Conservation (phyloP, 495 filamentous ascomycete species). For the Immersiella caudata region DNA sequence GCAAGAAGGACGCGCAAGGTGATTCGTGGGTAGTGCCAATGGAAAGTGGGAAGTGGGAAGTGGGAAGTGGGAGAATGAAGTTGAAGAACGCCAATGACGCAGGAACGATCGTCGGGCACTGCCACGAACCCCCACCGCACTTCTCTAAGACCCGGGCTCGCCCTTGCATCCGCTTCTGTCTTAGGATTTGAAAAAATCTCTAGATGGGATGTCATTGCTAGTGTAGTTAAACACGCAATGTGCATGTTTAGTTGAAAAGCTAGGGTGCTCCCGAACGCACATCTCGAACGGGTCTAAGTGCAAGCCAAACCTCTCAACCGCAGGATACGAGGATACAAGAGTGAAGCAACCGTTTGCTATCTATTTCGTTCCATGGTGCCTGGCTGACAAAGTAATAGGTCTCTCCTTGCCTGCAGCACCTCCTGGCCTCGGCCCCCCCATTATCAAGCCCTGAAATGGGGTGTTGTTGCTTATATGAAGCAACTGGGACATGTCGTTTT, state of each 20-base stretch:
- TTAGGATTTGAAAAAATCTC: neutral
- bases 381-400: neutral
- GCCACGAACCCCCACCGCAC: conserved; percentile 4
- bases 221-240: neutral
- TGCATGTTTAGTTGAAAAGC: neutral
- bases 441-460: neutral
- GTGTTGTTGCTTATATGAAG: conserved; percentile 1
- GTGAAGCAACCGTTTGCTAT: neutral
- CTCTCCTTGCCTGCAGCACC: neutral
- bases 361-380: neutral
- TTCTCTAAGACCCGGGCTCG: neutral
- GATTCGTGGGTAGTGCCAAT: neutral
- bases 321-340: neutral
- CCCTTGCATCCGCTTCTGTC: neutral
- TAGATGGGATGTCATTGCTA: neutral
- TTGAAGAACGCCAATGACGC: conserved; percentile 23
- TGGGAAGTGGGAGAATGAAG: conserved; percentile 2
- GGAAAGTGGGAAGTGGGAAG: conserved; percentile 4
- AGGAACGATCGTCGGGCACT: conserved; percentile 21
- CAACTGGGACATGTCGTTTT: conserved; percentile 14
- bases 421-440: neutral
- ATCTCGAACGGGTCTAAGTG: neutral
- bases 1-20: conserved; percentile 10
- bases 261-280: neutral
- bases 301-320: neutral